phyloP scores from a whole-genome alignment of 1,284 basidiomycete genomes.

The Ustilago loliicola region DNA sequence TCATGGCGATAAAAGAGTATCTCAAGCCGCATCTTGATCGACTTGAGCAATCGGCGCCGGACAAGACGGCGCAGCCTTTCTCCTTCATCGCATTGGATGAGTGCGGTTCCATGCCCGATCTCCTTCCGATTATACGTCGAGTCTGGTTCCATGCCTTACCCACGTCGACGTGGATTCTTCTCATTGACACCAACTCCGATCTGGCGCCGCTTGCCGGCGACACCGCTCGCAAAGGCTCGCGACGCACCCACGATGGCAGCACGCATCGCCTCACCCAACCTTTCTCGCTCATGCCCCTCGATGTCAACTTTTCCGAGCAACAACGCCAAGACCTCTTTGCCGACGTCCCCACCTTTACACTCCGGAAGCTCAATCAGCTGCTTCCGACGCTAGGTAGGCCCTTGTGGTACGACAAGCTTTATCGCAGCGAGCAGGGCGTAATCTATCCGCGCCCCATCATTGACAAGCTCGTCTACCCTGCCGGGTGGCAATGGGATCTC shows the following conservation, averaged over 20 bases:
- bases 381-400: neutral
- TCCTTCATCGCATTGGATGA: conserved; percentile 1
- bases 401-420: neutral
- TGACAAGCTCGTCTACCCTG: neutral
- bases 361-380: neutral
- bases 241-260: neutral
- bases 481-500: neutral
- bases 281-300: neutral
- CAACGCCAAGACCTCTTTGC: neutral
- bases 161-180: neutral
- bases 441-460: neutral
- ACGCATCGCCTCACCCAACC: neutral
- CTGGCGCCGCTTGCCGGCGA: neutral
- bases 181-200: neutral
- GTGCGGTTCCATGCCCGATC: neutral
- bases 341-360: too few species aligned
- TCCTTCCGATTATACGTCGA: neutral
- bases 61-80: neutral
- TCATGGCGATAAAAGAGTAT: too few species aligned
- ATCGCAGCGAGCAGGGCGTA: neutral
- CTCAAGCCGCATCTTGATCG: too few species aligned
- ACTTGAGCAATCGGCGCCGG: too few species aligned
- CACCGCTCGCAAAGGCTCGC: neutral
- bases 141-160: neutral
- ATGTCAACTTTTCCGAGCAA: neutral